Evolutionary conservation across 23 red algal species (phyloP).

Genomic region (Cyanidium caldarium): DNA sequence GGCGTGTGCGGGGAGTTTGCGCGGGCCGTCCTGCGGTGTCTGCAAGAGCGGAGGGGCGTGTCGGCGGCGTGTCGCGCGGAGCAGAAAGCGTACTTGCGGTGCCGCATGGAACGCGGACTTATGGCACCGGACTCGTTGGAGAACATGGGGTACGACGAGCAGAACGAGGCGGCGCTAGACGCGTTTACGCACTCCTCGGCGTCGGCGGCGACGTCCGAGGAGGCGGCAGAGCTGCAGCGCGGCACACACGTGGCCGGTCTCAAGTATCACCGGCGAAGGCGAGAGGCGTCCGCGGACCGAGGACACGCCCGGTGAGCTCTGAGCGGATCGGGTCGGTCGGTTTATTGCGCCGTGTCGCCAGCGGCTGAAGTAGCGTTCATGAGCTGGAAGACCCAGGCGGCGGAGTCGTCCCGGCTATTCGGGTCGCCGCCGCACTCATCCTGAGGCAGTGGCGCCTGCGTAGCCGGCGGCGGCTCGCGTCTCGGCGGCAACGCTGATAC

Average conservation of each 20-base stretch:
- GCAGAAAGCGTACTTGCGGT: slow-evolving; percentile 47
- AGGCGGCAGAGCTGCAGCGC: neutral
- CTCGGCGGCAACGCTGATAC: no score
- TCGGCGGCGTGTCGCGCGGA: slow-evolving; percentile 49
- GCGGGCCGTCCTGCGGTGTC: slow-evolving; percentile 35
- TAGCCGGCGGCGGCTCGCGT: no score
- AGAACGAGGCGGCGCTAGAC: neutral
- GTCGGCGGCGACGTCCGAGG: neutral
- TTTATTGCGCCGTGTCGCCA: no score
- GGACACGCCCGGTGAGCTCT: no score
- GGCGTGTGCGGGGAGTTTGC: slow-evolving; percentile 60
- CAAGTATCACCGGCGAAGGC: neutral
- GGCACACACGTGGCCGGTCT: neutral
- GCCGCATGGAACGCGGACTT: slow-evolving; percentile 53
- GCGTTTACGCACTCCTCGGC: neutral
- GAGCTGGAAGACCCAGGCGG: no score
- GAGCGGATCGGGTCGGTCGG: no score
- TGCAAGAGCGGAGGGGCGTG: slow-evolving; percentile 23
- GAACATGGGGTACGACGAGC: neutral
- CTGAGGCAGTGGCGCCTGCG: no score
- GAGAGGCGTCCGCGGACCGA: no score
- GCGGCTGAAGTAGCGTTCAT: no score
- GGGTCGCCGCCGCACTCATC: no score
- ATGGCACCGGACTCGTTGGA: neutral
- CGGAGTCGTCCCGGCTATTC: no score